phyloP scores from a whole-genome alignment of 176 grass and related monocot species.

The Avena atlantica region DNA sequence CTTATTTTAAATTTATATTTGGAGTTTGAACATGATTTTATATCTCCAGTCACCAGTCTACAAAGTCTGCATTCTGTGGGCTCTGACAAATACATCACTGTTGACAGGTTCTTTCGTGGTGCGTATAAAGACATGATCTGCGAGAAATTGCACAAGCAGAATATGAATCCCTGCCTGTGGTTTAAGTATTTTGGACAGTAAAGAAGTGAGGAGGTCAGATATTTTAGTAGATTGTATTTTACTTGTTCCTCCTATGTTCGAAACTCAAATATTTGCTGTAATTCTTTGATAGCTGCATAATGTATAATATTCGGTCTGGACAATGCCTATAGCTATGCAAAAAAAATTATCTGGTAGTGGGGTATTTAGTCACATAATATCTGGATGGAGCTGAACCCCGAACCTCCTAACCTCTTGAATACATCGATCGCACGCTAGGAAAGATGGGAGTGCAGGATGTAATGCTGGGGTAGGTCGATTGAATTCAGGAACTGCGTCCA shows the following conservation, averaged over 20 bases:
- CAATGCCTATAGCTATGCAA: not conserved
- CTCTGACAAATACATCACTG: slow-evolving; percentile 24
- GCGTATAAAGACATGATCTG: slow-evolving; percentile 68
- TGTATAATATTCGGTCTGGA: slow-evolving; percentile 10
- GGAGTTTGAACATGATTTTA: not conserved
- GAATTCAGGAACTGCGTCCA: not conserved
- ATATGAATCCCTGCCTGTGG: slow-evolving; percentile 28
- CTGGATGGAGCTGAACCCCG: not conserved
- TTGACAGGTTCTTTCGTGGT: slow-evolving; percentile 76
- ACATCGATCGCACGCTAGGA: not conserved
- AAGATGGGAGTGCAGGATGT: not conserved
- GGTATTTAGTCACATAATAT: not conserved
- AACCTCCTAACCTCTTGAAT: not conserved
- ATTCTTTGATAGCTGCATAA: not conserved
- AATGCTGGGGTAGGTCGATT: not conserved
- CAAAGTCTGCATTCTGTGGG: slow-evolving; percentile 4
- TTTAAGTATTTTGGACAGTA: not conserved
- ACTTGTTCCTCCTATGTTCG: not conserved
- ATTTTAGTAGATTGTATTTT: slow-evolving; percentile 11
- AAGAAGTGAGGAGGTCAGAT: not conserved
- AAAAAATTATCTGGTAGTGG: not conserved
- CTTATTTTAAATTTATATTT: no score
- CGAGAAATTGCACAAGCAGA: slow-evolving; percentile 15
- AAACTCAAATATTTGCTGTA: not conserved
- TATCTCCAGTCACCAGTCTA: not conserved